Percentiles rank a stretch among this genome's conserved stretches.
Conservation (phyloP, 371 early-diverging fungal genomes). For the Cokeromyces recurvatus region DNA sequence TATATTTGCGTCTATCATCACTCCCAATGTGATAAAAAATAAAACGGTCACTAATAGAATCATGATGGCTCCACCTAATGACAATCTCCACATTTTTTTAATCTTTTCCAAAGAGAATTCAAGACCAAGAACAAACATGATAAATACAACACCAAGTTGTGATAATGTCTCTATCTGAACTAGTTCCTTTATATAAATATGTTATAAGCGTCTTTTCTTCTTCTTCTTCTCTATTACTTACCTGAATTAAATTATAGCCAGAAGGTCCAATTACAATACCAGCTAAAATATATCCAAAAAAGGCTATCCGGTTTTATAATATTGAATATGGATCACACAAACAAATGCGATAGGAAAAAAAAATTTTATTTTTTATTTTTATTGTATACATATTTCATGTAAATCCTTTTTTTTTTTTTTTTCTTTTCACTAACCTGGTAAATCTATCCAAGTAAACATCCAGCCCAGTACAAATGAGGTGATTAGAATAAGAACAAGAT, state of each 20-base stretch:
- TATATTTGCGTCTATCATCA: conserved; percentile 28
- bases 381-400: too few relatives aligned
- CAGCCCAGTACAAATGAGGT: conserved; percentile 42
- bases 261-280: conserved; percentile 53
- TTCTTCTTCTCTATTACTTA: too few relatives aligned
- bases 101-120: conserved; percentile 57
- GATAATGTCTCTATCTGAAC: conserved; percentile 55
- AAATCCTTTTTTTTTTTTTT: too few relatives aligned
- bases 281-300: conserved; percentile 63
- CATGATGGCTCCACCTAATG: conserved; percentile 46
- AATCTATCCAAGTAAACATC: conserved; percentile 40
- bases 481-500: conserved; percentile 49
- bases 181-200: conserved; percentile 37
- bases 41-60: conserved; percentile 41
- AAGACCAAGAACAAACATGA: conserved; percentile 57
- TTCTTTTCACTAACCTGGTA: conserved; percentile 50
- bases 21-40: conserved; percentile 35
- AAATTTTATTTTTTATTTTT: too few relatives aligned
- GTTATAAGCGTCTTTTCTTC: too few relatives aligned
- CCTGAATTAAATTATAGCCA: conserved; percentile 48
- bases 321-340: neutral
- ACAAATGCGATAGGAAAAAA: neutral
- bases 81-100: conserved; percentile 48
- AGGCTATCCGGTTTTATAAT: conserved; percentile 19
- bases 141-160: conserved; percentile 55